phyloP scores from a whole-genome alignment of 1,284 basidiomycete species.

The Retiboletus fuscus region DNA sequence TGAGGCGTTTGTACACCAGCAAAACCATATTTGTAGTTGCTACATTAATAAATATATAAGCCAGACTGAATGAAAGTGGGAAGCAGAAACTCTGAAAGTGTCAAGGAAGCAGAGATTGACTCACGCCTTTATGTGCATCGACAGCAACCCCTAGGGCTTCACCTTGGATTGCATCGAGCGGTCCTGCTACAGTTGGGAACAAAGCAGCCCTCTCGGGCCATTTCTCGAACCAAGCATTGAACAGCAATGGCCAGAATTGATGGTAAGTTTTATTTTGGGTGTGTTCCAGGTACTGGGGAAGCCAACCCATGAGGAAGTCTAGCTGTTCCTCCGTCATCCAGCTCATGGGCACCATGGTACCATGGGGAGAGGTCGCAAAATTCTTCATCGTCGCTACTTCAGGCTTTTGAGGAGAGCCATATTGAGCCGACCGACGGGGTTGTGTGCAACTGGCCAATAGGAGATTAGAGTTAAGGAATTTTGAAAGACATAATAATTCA shows the following conservation, averaged over 20 bases:
- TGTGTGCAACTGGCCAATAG: too few species aligned
- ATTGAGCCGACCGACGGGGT: too few species aligned
- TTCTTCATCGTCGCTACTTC: too few species aligned
- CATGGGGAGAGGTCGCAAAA: too few species aligned
- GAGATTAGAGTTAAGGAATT: too few species aligned
- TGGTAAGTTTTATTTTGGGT: background rate
- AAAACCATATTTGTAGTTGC: conserved; percentile 13
- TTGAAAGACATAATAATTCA: too few species aligned
- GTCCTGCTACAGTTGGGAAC: background rate
- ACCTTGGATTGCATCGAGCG: background rate
- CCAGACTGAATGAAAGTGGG: too few species aligned
- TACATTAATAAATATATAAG: too few species aligned
- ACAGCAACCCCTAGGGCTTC: background rate
- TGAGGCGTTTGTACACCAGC: conserved; percentile 9
- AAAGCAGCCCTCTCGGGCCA: conserved; percentile 6
- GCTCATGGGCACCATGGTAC: background rate
- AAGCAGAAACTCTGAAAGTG: too few species aligned
- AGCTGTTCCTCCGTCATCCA: background rate
- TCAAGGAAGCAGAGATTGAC: too few species aligned
- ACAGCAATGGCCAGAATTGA: conserved; percentile 8
- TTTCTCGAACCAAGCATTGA: conserved; percentile 10
- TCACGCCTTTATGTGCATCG: background rate
- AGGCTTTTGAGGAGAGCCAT: too few species aligned
- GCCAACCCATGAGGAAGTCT: background rate
- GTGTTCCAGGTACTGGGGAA: background rate